These are phyloP conservation scores for Pseudocercospora macadamiae DNA, from an alignment of 2,329 filamentous ascomycete genomes.

Conservation along the genomic window DNA sequence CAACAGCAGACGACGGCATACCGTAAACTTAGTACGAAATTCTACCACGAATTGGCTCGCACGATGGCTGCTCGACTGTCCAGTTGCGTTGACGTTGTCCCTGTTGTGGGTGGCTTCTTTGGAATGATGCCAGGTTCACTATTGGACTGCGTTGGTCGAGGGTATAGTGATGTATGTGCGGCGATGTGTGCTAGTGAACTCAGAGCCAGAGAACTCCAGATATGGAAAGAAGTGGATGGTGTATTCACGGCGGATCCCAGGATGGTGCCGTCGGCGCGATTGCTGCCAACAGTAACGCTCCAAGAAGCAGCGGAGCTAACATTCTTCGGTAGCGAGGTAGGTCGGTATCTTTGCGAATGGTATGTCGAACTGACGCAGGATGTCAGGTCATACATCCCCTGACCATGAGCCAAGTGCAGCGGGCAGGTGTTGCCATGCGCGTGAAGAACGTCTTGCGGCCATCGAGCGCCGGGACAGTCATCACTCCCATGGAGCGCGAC, in stretches of 20 bases:
- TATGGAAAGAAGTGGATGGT: conserved; percentile 1
- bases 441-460: conserved; percentile 1
- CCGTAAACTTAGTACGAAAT: neutral
- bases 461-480: neutral
- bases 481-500: neutral
- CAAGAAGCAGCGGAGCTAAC: neutral
- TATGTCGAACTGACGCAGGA: neutral
- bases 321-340: neutral
- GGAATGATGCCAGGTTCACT: neutral
- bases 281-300: neutral
- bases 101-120: neutral
- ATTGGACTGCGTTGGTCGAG: neutral
- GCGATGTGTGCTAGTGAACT: neutral
- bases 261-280: neutral
- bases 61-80: neutral
- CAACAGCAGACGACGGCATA: neutral
- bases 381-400: neutral
- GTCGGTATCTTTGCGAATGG: neutral
- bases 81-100: neutral
- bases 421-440: neutral
- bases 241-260: neutral
- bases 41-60: neutral
- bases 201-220: neutral
- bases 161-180: neutral
- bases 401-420: neutral